These are phyloP conservation scores for Rhizopogon roseolus DNA, from an alignment of 768 basidiomycete species.

Conservation along the genomic window DNA sequence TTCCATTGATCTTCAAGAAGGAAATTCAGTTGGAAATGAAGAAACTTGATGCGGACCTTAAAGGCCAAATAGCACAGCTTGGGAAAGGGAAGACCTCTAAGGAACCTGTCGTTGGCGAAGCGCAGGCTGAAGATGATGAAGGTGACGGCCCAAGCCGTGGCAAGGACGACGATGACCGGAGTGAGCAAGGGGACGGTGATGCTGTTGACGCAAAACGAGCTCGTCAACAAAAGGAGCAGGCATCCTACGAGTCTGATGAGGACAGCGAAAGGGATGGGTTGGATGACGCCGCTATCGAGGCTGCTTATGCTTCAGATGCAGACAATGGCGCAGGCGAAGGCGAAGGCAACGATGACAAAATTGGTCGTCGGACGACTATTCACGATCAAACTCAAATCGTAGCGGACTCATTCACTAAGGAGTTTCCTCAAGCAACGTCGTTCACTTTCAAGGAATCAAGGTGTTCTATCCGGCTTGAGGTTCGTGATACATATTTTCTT, in stretches of 20 bases:
- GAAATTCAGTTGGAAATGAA: conserved; percentile 87
- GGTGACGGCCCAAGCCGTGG: conserved; percentile 38
- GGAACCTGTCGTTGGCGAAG: conserved; percentile 37
- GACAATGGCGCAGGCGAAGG: conserved; percentile 35
- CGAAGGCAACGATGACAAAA: conserved; percentile 16
- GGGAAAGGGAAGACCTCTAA: conserved; percentile 69
- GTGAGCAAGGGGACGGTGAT: conserved; percentile 80
- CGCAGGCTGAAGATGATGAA: conserved; percentile 46
- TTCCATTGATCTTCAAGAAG: conserved; percentile 77
- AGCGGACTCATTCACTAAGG: conserved; percentile 48
- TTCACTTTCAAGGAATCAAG: conserved; percentile 64
- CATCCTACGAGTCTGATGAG: conserved; percentile 64
- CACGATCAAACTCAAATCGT: conserved; percentile 39
- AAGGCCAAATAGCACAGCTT: conserved; percentile 71
- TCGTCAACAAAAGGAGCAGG: conserved; percentile 66
- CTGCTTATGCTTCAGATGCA: conserved; percentile 48
- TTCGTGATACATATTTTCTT: conserved; percentile 22
- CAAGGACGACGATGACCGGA: conserved; percentile 57
- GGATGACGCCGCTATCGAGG: conserved; percentile 58
- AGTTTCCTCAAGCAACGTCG: conserved; percentile 61
- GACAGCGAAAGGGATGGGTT: conserved; percentile 43
- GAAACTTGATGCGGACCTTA: conserved; percentile 74
- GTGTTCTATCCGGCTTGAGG: conserved; percentile 83
- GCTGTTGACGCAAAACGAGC: conserved; percentile 74
- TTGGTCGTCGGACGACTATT: conserved; percentile 25